phyloP scores from a whole-genome alignment of 345 rosid species.

The Limnanthes douglasii region DNA sequence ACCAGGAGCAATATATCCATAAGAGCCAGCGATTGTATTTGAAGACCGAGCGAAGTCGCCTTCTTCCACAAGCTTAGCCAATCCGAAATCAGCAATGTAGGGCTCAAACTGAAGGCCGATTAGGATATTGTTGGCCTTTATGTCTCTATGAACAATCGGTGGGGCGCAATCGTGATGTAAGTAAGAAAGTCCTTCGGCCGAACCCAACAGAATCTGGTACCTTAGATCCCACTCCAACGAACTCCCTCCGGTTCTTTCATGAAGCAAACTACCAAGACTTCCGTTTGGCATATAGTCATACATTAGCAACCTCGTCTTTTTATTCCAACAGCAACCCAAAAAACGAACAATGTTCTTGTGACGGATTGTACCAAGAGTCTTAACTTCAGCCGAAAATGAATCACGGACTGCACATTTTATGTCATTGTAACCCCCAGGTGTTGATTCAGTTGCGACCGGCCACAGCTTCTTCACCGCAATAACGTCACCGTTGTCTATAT shows the following conservation, averaged over 20 bases:
- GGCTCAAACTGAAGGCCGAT: constrained; percentile 86
- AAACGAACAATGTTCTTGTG: constrained; percentile 92
- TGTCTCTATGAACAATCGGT: constrained; percentile 85
- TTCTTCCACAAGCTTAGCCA: constrained; percentile 88
- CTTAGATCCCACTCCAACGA: constrained; percentile 83
- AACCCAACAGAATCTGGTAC: constrained; percentile 71
- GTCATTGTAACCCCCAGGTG: constrained; percentile 26
- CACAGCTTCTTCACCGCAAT: constrained; percentile 94
- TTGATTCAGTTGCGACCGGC: constrained; percentile 40
- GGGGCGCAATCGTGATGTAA: constrained; percentile 95
- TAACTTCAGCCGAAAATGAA: constrained; percentile 87
- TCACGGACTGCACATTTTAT: constrained; percentile 54
- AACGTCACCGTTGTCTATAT: constrained; percentile 66
- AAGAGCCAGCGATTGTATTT: constrained; percentile 83
- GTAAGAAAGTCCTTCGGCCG: constrained; percentile 87
- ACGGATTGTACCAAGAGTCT: constrained; percentile 78
- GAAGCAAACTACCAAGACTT: constrained; percentile 82
- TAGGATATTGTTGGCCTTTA: constrained; percentile 86
- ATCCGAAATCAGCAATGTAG: constrained; percentile 93
- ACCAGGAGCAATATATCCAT: constrained; percentile 98
- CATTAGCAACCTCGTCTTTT: constrained; percentile 68
- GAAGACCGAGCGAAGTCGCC: constrained; percentile 77
- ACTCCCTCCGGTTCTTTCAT: constrained; percentile 56
- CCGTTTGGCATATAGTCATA: constrained; percentile 95
- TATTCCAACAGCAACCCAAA: constrained; percentile 89